A percentile compares a stretch with the other conserved stretches of the same genome.
Conservation (phyloP, 2,329 filamentous ascomycete genomes). For the Coniochaeta sp. region DNA sequence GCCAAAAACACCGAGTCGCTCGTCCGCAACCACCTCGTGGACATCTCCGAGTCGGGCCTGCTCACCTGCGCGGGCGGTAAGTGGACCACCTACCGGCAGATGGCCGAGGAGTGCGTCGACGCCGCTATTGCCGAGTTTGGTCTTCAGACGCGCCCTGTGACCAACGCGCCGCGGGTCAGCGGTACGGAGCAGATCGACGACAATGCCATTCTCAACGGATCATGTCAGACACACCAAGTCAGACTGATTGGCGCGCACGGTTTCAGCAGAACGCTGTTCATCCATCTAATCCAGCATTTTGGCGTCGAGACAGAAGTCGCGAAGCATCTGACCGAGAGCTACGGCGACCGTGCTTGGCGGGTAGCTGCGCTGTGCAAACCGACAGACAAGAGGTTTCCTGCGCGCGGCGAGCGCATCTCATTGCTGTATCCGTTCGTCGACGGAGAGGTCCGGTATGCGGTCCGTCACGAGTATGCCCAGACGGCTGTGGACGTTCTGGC, state of each 20-base stretch:
- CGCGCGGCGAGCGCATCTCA: slow-evolving; percentile 73
- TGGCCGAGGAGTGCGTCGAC: slow-evolving; percentile 81
- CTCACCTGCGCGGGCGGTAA: slow-evolving; percentile 78
- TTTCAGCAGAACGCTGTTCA: slow-evolving; percentile 83
- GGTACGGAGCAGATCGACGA: slow-evolving; percentile 63
- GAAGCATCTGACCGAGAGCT: slow-evolving; percentile 78
- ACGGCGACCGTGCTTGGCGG: slow-evolving; percentile 88
- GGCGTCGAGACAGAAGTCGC: slow-evolving; percentile 88
- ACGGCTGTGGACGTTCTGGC: slow-evolving; percentile 85
- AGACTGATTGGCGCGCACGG: slow-evolving; percentile 72
- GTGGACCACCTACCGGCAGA: slow-evolving; percentile 84
- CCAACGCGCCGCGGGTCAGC: slow-evolving; percentile 55
- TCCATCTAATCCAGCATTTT: slow-evolving; percentile 90
- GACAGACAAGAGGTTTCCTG: slow-evolving; percentile 73
- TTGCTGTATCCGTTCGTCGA: slow-evolving; percentile 84
- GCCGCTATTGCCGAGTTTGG: slow-evolving; percentile 63
- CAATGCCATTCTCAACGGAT: slow-evolving; percentile 61
- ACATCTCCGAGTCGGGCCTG: slow-evolving; percentile 65
- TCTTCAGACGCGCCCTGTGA: slow-evolving; percentile 43
- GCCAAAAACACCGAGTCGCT: slow-evolving; percentile 77
- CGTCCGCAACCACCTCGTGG: slow-evolving; percentile 74
- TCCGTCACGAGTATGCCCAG: slow-evolving; percentile 85
- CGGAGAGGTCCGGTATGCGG: slow-evolving; percentile 82
- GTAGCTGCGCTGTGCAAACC: slow-evolving; percentile 74
- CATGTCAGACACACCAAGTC: slow-evolving; percentile 67